These are phyloP conservation scores for Fusarium nodosum DNA, from an alignment of 2,329 filamentous ascomycete genomes.

Conservation along the genomic window DNA sequence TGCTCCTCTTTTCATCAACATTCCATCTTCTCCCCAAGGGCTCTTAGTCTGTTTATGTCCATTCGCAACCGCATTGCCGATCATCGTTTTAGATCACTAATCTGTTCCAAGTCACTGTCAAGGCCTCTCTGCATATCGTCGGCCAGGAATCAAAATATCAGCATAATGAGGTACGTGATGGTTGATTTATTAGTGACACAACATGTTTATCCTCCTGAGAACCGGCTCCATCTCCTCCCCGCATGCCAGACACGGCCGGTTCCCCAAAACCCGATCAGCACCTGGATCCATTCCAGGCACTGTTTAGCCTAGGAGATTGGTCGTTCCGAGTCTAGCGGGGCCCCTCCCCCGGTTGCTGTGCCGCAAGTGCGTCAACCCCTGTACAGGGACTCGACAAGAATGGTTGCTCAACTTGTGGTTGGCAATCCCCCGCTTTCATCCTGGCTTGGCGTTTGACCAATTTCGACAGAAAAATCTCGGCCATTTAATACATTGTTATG, in stretches of 20 bases:
- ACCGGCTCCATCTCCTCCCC: constrained; percentile 33
- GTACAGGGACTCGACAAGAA: constrained; percentile 26
- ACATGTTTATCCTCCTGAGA: background rate
- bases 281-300: constrained; percentile 30
- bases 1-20: background rate
- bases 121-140: background rate
- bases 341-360: constrained; percentile 35
- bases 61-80: background rate
- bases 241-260: constrained; percentile 12
- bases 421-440: constrained; percentile 37
- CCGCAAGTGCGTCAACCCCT: constrained; percentile 37
- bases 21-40: constrained; percentile 4
- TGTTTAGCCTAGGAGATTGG: constrained; percentile 25
- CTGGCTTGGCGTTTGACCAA: constrained; percentile 28
- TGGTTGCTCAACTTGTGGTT: constrained; percentile 24
- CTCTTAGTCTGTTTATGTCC: constrained; percentile 4
- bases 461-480: background rate
- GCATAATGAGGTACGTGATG: constrained; percentile 38
- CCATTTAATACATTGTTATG: too few relatives aligned
- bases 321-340: constrained; percentile 31
- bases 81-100: constrained; percentile 1
- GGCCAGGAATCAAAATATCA: background rate
- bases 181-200: constrained; percentile 6
- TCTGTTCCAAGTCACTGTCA: background rate
- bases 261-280: constrained; percentile 33